Conservation (phyloP, 352 stramenopile species). For the Globisporangium barbulae region DNA sequence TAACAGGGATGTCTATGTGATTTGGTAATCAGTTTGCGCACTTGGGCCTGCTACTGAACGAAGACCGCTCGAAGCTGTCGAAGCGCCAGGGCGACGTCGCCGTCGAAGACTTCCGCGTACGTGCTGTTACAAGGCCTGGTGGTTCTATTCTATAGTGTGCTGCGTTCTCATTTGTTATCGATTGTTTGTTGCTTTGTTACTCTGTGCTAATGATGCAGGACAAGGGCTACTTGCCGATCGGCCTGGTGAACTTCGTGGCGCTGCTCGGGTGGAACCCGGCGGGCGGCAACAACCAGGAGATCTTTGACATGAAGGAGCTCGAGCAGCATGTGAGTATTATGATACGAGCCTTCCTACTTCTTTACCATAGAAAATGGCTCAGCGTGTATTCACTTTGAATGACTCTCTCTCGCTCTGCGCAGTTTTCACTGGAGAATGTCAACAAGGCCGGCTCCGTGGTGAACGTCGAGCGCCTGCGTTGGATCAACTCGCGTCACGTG, state of each 20-base stretch:
- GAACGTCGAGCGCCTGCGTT: conserved; percentile 81
- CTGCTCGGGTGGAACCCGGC: conserved; percentile 96
- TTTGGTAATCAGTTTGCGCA: conserved; percentile 69
- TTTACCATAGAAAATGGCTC: neutral
- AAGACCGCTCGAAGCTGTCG: conserved; percentile 97
- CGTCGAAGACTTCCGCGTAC: conserved; percentile 95
- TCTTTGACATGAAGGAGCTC: conserved; percentile 94
- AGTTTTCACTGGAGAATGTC: conserved; percentile 85
- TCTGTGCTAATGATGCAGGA: conserved; percentile 36
- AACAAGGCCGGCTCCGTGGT: conserved; percentile 89
- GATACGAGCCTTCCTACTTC: conserved; percentile 1
- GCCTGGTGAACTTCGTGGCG: conserved; percentile 98
- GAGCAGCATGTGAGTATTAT: conserved; percentile 34
- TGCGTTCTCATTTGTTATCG: no score
- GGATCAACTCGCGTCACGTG: conserved; percentile 89
- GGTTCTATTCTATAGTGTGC: neutral
- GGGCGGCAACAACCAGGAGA: conserved; percentile 96
- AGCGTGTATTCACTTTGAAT: neutral
- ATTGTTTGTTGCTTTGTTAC: neutral
- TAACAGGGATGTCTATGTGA: neutral
- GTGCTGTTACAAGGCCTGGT: conserved; percentile 1
- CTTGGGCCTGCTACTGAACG: conserved; percentile 93
- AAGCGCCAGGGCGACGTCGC: conserved; percentile 97
- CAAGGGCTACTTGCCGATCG: conserved; percentile 94
- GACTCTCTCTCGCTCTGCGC: neutral